phyloP scores from a whole-genome alignment of 352 stramenopile genomes.

The Pythium aristosporum region DNA sequence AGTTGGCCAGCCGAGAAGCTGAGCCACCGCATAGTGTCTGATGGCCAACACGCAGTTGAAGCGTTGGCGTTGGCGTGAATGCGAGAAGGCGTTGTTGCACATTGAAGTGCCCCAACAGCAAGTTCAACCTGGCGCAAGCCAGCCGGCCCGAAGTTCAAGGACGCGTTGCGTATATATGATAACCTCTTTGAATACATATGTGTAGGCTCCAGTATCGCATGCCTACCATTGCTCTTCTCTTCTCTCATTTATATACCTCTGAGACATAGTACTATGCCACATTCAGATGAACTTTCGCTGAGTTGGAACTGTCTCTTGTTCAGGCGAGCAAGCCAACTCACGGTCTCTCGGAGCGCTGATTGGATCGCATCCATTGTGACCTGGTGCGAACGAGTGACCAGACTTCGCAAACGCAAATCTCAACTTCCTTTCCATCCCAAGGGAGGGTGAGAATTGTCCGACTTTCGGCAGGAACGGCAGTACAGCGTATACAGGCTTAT shows the following conservation, averaged over 20 bases:
- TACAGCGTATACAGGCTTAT: no score
- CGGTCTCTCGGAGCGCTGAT: neutral
- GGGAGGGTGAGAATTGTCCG: neutral
- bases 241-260: constrained; percentile 8
- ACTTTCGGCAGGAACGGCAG: no score
- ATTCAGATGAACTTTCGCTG: neutral
- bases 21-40: no score
- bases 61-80: no score
- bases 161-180: neutral
- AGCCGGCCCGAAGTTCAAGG: constrained; percentile 5
- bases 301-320: neutral
- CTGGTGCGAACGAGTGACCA: constrained; percentile 9
- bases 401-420: neutral
- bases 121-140: constrained; percentile 24
- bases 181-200: neutral
- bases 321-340: neutral
- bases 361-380: neutral
- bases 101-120: constrained; percentile 22
- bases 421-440: neutral
- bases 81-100: neutral
- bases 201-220: no score
- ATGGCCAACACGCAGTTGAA: neutral
- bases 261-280: constrained; percentile 14
- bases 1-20: no score
- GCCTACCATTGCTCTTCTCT: neutral